A percentile compares a stretch with the other conserved stretches of the same genome.
These are phyloP conservation scores for Naganishia antarctica DNA, from an alignment of 768 basidiomycete species.

Conservation along the genomic window DNA sequence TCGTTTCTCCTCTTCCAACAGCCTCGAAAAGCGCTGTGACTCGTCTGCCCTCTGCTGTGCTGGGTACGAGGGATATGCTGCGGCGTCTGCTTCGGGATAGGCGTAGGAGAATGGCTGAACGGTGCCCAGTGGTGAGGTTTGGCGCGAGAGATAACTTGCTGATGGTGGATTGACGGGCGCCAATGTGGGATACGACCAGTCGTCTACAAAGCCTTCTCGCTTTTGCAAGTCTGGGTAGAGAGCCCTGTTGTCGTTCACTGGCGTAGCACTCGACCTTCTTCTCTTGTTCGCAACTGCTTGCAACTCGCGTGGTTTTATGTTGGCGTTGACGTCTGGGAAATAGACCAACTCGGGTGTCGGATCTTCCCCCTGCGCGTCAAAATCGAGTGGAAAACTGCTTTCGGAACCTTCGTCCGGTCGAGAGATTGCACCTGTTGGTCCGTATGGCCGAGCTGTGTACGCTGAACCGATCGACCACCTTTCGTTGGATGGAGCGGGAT, in stretches of 20 bases:
- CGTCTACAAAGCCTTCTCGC: neutral
- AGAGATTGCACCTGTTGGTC: neutral
- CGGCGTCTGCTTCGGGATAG: neutral
- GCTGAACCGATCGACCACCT: constrained; percentile 7
- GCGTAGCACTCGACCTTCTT: neutral
- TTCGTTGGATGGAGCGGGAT: neutral
- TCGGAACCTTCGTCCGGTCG: neutral
- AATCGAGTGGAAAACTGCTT: neutral
- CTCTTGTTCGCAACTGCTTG: neutral
- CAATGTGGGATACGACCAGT: constrained; percentile 13
- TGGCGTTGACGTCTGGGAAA: neutral
- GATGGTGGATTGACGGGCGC: neutral
- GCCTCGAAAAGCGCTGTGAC: neutral
- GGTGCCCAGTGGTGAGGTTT: constrained; percentile 1
- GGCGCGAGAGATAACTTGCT: neutral
- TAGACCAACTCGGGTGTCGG: constrained; percentile 18
- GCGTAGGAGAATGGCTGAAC: constrained; percentile 14
- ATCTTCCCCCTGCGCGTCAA: constrained; percentile 9
- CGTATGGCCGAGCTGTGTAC: constrained; percentile 1
- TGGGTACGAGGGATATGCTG: neutral
- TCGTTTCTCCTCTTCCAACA: constrained; percentile 13
- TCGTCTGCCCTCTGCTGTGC: neutral
- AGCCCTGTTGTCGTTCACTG: too few species aligned
- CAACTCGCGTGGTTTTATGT: neutral
- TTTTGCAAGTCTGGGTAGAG: neutral